A percentile compares a stretch with the other conserved stretches of the same genome.
These are phyloP conservation scores for Diaporthe australafricana DNA, from an alignment of 2,329 filamentous ascomycete genomes.

Conservation along the genomic window DNA sequence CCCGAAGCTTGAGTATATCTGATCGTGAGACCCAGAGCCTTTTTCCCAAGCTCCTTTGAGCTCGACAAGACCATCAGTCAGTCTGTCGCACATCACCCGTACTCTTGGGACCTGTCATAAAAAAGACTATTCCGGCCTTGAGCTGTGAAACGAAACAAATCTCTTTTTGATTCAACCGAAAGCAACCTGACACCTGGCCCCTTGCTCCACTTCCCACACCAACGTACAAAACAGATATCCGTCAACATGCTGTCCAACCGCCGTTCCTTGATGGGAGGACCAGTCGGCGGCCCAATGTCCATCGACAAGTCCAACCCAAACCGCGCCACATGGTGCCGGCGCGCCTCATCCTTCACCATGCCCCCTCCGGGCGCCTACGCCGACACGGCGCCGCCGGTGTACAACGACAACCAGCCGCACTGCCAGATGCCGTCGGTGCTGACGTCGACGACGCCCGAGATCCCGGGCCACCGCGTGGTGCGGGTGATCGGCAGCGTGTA, in stretches of 20 bases:
- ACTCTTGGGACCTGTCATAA: slow-evolving; percentile 21
- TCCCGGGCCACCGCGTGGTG: slow-evolving; percentile 67
- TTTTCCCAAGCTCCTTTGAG: background rate
- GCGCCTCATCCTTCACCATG: slow-evolving; percentile 27
- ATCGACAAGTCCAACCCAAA: slow-evolving; percentile 26
- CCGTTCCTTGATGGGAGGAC: slow-evolving; percentile 26
- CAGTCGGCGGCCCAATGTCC: slow-evolving; percentile 13
- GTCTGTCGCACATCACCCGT: slow-evolving; percentile 8
- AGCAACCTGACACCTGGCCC: background rate
- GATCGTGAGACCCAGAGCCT: background rate
- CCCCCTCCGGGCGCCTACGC: background rate
- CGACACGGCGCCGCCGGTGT: slow-evolving; percentile 1
- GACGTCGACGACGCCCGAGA: slow-evolving; percentile 21
- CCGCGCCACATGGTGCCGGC: slow-evolving; percentile 25
- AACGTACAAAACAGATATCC: background rate
- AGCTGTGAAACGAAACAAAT: slow-evolving; percentile 17
- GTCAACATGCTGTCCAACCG: slow-evolving; percentile 31
- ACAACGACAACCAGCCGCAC: slow-evolving; percentile 18
- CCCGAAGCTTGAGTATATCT: slow-evolving; percentile 31
- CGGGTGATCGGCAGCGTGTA: slow-evolving; percentile 66
- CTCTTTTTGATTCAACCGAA: slow-evolving; percentile 3
- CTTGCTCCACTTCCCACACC: background rate
- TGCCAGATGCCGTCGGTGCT: slow-evolving; percentile 20
- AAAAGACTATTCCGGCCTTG: background rate
- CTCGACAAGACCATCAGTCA: slow-evolving; percentile 15